phyloP scores from a whole-genome alignment of 805 yeast genomes.

The Myxozyma kluyveri region DNA sequence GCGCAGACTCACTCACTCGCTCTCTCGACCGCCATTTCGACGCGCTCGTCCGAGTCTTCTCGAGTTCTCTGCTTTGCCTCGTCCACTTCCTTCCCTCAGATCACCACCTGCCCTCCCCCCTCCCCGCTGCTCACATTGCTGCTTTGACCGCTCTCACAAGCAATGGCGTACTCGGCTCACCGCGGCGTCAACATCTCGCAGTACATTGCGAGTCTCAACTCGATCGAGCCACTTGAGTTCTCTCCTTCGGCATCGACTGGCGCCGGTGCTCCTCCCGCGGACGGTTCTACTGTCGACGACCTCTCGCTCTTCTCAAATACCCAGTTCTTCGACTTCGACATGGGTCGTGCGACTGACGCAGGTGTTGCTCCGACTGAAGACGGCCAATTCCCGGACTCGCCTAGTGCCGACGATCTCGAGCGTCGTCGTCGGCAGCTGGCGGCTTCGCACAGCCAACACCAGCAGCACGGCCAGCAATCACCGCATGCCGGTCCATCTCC shows the following conservation, averaged over 20 bases:
- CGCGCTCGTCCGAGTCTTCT: too few relatives aligned
- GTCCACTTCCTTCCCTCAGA: background rate
- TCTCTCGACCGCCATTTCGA: too few relatives aligned
- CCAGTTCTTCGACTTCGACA: slow-evolving; percentile 45
- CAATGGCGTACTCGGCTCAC: slow-evolving; percentile 27
- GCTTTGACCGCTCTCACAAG: background rate
- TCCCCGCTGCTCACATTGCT: too few relatives aligned
- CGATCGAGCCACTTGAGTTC: slow-evolving; percentile 35
- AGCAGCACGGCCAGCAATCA: too few relatives aligned
- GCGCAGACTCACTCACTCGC: too few relatives aligned
- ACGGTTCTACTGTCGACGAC: slow-evolving; percentile 34
- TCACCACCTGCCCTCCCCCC: too few relatives aligned
- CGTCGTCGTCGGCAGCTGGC: background rate
- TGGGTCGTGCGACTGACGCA: slow-evolving; percentile 45
- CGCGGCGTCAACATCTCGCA: slow-evolving; percentile 37
- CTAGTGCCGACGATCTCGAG: slow-evolving; percentile 6
- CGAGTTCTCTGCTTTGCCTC: background rate
- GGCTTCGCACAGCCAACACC: background rate
- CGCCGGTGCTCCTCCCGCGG: background rate
- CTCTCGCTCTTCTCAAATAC: slow-evolving; percentile 45
- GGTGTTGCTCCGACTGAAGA: slow-evolving; percentile 40
- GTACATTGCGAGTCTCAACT: slow-evolving; percentile 38
- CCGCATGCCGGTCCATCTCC: background rate
- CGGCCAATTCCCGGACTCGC: slow-evolving; percentile 2
- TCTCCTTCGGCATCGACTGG: slow-evolving; percentile 2